Evolutionary conservation across 2,329 filamentous ascomycete species (phyloP), one percentile per base, ranked within the genome.

Genomic region (Phoma sp.): DNA sequence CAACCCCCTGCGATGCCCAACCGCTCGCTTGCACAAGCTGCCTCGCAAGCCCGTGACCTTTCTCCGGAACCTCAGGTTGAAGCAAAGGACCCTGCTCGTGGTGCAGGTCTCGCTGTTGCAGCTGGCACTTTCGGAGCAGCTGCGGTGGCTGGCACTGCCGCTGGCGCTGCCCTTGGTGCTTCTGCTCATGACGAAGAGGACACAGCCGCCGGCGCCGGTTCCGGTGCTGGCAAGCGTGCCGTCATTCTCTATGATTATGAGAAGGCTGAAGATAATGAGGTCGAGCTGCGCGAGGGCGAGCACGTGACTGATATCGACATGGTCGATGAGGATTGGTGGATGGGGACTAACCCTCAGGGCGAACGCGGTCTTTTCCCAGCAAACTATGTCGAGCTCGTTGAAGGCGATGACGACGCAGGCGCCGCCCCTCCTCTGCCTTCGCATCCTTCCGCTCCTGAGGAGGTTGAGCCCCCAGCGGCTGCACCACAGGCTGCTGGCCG

Each of bases 241-340:
- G 69, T 96, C 52, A 85, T 95, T 32, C 88, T 95, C 68, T 99
- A 95, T 73, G 95, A 99, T 72, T 99, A 99, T 71, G 93, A 97
- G 68, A 97, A 96, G 78, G 92, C 92, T 1, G 95, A 99, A 75
- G 93, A 96, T 63, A 99, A 99, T 69, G 95, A 99, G 77, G 85
- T 99, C 52, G 92, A 96, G 62, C 83, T 99, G 14, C 82, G 85
- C 24, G 95, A 99, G 77, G 93, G 93, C 59, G 90, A 97, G 67
- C 85, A 88, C 60, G 89, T 99, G 33, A 92, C 85, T 23, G 89
- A 96, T 71, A 96, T 99, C 67, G 91, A 98, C 59, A 96, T 96
- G 90, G 91, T 99, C 2, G 95, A 98, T 66, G 89, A 96, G 46
- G 93, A 99, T 72, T 99, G 95, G 95, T 99, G 95, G 95, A 89